Conservation (phyloP, 495 filamentous ascomycete genomes). For the Elasticomyces elasticus region DNA sequence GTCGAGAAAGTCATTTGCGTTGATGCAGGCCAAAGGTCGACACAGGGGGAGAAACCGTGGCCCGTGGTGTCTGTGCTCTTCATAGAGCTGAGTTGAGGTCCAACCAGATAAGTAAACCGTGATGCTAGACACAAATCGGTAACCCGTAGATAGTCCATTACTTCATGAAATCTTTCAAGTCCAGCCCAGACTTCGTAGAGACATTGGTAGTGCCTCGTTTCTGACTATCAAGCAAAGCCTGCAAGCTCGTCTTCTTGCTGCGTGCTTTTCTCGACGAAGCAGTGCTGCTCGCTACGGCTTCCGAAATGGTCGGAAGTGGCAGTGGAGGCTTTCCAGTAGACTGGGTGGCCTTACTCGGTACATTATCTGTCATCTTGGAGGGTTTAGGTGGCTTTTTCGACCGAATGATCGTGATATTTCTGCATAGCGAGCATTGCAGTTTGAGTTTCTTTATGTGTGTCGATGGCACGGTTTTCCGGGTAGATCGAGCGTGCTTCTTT, state of each 20-base stretch:
- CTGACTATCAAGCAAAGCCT: constrained; percentile 16
- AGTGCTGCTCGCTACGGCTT: background rate
- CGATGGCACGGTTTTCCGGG: background rate
- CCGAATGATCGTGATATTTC: background rate
- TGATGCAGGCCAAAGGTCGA: too few species aligned
- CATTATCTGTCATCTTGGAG: background rate
- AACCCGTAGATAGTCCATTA: background rate
- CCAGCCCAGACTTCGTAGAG: constrained; percentile 13
- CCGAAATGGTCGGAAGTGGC: constrained; percentile 7
- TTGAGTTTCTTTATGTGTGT: background rate
- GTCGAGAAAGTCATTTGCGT: too few species aligned
- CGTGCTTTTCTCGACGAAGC: constrained; percentile 4
- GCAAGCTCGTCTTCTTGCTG: constrained; percentile 24
- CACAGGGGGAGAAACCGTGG: too few species aligned
- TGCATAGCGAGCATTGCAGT: constrained; percentile 7
- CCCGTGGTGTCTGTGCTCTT: too few species aligned
- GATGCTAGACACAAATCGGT: background rate
- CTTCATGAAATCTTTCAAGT: constrained; percentile 20
- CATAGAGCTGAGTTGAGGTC: background rate
- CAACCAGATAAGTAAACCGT: background rate
- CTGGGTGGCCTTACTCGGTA: background rate
- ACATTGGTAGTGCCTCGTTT: background rate
- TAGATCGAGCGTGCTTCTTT: background rate
- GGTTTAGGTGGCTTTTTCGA: background rate
- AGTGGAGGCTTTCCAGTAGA: background rate